phyloP scores from a whole-genome alignment of 1,284 basidiomycete genomes.

The Puccinia horiana region DNA sequence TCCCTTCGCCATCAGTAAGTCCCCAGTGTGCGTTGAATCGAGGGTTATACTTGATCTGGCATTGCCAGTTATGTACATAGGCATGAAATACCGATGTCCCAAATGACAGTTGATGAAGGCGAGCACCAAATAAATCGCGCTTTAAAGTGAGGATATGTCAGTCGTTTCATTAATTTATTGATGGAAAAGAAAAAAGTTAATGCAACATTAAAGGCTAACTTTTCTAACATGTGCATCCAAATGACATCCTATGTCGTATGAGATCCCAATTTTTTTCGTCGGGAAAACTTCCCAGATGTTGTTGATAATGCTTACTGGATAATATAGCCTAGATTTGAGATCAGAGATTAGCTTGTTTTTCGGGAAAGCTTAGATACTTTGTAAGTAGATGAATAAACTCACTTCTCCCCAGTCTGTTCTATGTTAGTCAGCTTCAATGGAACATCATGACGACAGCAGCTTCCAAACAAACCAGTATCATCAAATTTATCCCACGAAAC shows the following conservation, averaged over 20 bases:
- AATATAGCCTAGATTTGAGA: background rate
- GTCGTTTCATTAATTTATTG: background rate
- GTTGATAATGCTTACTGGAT: background rate
- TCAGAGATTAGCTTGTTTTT: background rate
- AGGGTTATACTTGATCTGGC: conserved; percentile 32
- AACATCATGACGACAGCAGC: conserved; percentile 17
- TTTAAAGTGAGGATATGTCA: background rate
- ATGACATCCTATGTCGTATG: conserved; percentile 26
- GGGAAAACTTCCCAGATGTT: background rate
- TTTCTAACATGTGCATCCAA: conserved; percentile 27
- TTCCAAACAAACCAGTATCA: conserved; percentile 23
- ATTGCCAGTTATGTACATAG: conserved; percentile 40
- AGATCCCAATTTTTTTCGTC: background rate
- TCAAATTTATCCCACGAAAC: conserved; percentile 22
- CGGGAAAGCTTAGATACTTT: no score
- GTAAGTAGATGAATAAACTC: background rate
- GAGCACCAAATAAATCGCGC: background rate
- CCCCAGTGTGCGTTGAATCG: background rate
- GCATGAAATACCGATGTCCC: no score
- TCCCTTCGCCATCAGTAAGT: conserved; percentile 35
- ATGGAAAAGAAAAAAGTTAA: background rate
- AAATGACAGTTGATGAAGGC: background rate
- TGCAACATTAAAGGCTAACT: background rate
- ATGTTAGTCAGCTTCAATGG: background rate
- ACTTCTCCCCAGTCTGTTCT: conserved; percentile 16